Conservation (phyloP, 208 protist genomes). For the Acanthamoeba castellanii region DNA sequence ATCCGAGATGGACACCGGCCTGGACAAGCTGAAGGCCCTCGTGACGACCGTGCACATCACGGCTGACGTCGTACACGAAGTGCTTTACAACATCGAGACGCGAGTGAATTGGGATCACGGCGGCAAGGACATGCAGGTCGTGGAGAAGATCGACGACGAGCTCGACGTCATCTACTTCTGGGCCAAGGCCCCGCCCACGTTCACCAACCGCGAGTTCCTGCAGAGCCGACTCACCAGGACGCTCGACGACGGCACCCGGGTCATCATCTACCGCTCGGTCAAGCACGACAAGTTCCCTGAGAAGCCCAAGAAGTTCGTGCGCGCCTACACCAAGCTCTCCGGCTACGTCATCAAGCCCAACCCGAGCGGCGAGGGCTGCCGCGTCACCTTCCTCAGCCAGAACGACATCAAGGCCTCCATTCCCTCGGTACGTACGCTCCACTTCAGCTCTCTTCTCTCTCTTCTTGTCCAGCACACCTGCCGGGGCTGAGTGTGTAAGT, state of each 20-base stretch:
- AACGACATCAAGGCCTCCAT: constrained; percentile 61
- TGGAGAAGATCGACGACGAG: constrained; percentile 58
- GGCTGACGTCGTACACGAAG: constrained; percentile 12
- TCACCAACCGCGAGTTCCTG: constrained; percentile 64
- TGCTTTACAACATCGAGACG: constrained; percentile 52
- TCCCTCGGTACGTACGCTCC: background rate
- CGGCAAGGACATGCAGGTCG: constrained; percentile 68
- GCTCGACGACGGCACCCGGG: background rate
- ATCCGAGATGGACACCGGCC: constrained; percentile 37
- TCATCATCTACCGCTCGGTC: constrained; percentile 45
- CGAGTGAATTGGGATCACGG: constrained; percentile 40
- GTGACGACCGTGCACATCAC: constrained; percentile 1
- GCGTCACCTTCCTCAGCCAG: constrained; percentile 45
- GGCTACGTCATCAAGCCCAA: constrained; percentile 49
- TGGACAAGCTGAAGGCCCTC: constrained; percentile 40
- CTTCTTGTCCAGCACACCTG: background rate
- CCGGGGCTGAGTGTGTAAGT: too few relatives aligned
- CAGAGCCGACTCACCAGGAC: constrained; percentile 45
- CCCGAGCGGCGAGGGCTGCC: background rate
- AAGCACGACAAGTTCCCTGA: constrained; percentile 50
- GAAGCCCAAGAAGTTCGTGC: constrained; percentile 65
- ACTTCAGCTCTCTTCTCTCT: background rate
- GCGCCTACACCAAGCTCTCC: constrained; percentile 55
- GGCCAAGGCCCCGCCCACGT: constrained; percentile 30
- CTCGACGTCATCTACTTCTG: constrained; percentile 51